These are phyloP conservation scores for Daldinia bambusicola DNA, from an alignment of 495 filamentous ascomycete genomes.

Conservation along the genomic window DNA sequence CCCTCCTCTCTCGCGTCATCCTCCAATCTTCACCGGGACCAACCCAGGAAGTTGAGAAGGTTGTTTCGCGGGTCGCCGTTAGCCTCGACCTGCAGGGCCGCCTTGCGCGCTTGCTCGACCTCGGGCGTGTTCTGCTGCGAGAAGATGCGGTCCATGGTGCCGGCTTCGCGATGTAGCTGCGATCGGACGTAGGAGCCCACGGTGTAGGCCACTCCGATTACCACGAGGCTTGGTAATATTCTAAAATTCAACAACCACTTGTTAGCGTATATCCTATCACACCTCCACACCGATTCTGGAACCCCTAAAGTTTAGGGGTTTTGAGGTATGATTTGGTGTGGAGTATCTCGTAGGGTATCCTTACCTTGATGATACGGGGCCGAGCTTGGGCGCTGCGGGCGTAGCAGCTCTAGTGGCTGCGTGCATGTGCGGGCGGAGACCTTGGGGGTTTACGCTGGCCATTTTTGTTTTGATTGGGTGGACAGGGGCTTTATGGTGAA, in stretches of 20 bases:
- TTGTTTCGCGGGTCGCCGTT: constrained; percentile 55
- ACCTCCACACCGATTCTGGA: neutral
- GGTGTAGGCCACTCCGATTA: constrained; percentile 46
- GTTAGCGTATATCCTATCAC: constrained; percentile 7
- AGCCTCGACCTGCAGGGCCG: constrained; percentile 44
- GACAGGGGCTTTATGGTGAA: constrained; percentile 16
- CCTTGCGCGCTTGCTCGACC: constrained; percentile 48
- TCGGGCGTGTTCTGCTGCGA: constrained; percentile 54
- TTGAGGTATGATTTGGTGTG: neutral
- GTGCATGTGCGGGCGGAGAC: constrained; percentile 43
- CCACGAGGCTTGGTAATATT: constrained; percentile 44
- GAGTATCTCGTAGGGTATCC: neutral
- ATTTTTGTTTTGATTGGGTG: constrained; percentile 27
- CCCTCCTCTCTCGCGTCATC: too few species aligned
- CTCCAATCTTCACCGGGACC: constrained; percentile 32
- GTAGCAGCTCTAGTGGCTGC: constrained; percentile 34
- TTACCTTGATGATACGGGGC: constrained; percentile 37
- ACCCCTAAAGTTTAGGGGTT: neutral
- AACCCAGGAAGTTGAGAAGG: constrained; percentile 53
- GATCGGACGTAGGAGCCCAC: constrained; percentile 48
- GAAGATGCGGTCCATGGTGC: constrained; percentile 53
- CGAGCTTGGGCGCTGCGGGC: constrained; percentile 26
- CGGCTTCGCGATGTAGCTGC: constrained; percentile 48
- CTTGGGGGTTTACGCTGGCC: constrained; percentile 38
- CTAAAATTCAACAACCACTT: neutral